Base-by-base conservation (phyloP, 768 basidiomycete genomes). In the Neoboletus brunneissimus region DNA sequence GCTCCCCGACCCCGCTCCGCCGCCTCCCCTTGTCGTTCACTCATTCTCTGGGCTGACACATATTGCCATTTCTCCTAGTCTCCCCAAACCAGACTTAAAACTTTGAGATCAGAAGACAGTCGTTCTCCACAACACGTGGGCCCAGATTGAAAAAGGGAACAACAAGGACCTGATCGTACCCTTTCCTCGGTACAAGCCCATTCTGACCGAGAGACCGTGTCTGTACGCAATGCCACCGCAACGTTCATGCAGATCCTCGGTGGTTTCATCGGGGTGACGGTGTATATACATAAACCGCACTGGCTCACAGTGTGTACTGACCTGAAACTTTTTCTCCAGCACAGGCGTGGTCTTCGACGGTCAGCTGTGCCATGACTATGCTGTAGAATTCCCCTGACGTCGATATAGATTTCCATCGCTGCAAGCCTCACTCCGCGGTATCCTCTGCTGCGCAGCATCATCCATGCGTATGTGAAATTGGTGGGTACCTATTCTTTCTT, bases 181-280 rank as follows among this genome's bases (percentile, higher is more conserved):
- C 9, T 48, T 22, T 31, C 29, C 10, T 23, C 38, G 5, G 16
- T 18, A 3, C 6, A 18, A 47, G 55, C 51, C 0, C 32, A 55
- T 7, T 37, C 53, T 15, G 55, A 60, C 11, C 44, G 44, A 4
- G 38, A 57, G 9, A 48, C 48, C 2, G 48, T 64, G 1, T 38
- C 55, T 16, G 27, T 57, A 13, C 60, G 41, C 13, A 57, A 51
- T 15, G 54, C 56, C 16, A 49, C 58, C 31, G 59, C 53, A 5
- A 52, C 50, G 5, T 50, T 58, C 47, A 53, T 55, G 57, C 59
- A 53, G 45, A 62, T 61, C 25, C 44, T 61, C 13, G 59, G 53
- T 42, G 59, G 53, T 12, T 20, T 31, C 16, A 15, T 34, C 13
- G 34, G 15, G 2, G 20, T 41, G n/a, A 22, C n/a, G n/a, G 38